Evolutionary conservation across 75 land plant species (phyloP).

Genomic region (Selaginella tamariscina): DNA sequence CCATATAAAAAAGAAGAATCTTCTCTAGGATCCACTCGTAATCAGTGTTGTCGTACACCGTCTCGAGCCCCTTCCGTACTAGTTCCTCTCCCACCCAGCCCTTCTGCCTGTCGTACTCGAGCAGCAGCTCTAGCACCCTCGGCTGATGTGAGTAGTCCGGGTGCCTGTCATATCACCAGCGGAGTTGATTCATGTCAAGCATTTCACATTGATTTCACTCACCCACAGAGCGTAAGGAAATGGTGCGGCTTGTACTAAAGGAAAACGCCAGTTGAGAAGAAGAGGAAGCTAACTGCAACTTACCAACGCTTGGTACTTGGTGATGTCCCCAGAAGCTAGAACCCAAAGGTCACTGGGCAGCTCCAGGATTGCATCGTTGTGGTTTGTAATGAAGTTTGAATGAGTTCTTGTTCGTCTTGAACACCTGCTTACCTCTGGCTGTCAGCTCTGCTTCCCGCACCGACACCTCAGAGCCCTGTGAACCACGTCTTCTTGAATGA

Average conservation of each 20-base stretch:
- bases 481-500: neutral
- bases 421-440: neutral
- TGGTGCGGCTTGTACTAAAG: slow-evolving; percentile 21
- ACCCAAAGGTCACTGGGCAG: neutral
- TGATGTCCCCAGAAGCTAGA: neutral
- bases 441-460: slow-evolving; percentile 17
- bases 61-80: slow-evolving; percentile 20
- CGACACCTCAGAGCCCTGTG: slow-evolving; percentile 26
- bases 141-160: slow-evolving; percentile 27
- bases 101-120: slow-evolving; percentile 27
- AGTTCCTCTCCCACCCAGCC: slow-evolving; percentile 28
- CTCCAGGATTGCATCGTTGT: neutral
- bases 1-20: slow-evolving; percentile 19
- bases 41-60: slow-evolving; percentile 17
- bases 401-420: neutral
- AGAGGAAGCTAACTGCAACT: neutral
- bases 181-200: neutral
- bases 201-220: slow-evolving; percentile 1
- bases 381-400: neutral
- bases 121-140: slow-evolving; percentile 20
- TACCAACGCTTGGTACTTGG: neutral
- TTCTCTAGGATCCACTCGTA: slow-evolving; percentile 27
- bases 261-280: slow-evolving; percentile 5
- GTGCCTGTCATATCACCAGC: slow-evolving; percentile 18
- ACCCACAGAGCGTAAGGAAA: slow-evolving; percentile 28